Evolutionary conservation across 805 yeast species (phyloP).

Genomic region (Hermanozyma aechmeae): DNA sequence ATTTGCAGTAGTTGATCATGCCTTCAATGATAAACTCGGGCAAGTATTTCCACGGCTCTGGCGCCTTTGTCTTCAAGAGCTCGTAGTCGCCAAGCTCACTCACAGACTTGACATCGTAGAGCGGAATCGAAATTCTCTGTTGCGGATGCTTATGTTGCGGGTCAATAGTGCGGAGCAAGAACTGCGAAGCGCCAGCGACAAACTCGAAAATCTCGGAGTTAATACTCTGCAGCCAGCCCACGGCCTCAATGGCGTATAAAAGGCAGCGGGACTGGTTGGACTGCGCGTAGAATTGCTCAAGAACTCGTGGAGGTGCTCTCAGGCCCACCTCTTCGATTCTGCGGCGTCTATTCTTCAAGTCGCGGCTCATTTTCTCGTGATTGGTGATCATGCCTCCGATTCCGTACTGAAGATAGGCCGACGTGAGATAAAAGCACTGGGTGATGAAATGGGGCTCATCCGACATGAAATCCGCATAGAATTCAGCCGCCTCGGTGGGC

Average conservation of each 20-base stretch:
- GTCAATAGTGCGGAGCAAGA: conserved; percentile 63
- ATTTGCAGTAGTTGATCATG: conserved; percentile 59
- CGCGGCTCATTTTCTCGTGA: conserved; percentile 44
- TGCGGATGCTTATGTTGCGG: conserved; percentile 60
- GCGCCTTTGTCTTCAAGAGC: conserved; percentile 53
- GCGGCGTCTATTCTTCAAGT: conserved; percentile 40
- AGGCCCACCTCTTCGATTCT: conserved; percentile 21
- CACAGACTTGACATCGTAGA: conserved; percentile 47
- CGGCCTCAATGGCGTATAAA: conserved; percentile 52
- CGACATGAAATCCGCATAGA: conserved; percentile 32
- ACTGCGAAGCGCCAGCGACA: conserved; percentile 65
- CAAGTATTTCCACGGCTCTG: conserved; percentile 67
- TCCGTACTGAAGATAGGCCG: conserved; percentile 81
- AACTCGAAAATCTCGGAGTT: conserved; percentile 70
- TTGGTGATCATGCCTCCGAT: conserved; percentile 63
- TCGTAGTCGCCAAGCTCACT: conserved; percentile 72
- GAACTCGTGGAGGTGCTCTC: no score
- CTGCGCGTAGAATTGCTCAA: no score
- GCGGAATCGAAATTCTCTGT: conserved; percentile 39
- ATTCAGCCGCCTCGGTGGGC: conserved; percentile 55
- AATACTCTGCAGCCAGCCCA: conserved; percentile 46
- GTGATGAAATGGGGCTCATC: conserved; percentile 71
- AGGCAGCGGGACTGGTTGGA: conserved; percentile 8
- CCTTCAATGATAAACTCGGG: conserved; percentile 89
- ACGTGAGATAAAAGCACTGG: conserved; percentile 74